Conservation (phyloP, 495 filamentous ascomycete genomes). For the Parathielavia hyrcaniae region DNA sequence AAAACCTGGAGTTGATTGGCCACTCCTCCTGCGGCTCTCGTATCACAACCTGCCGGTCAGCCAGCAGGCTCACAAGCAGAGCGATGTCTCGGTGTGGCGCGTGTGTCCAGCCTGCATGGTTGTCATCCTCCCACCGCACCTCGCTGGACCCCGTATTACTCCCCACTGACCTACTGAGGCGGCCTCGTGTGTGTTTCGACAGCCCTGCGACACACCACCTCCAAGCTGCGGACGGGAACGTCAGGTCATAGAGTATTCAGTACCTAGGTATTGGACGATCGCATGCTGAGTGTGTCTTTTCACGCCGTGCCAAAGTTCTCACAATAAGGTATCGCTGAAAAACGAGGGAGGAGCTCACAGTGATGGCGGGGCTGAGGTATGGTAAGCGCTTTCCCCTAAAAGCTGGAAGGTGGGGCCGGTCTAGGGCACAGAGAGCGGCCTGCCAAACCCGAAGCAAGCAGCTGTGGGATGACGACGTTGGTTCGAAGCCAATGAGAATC, state of each 20-base stretch:
- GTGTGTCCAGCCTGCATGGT: neutral
- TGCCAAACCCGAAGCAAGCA: neutral
- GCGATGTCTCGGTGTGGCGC: constrained; percentile 2
- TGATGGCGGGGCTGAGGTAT: too few species aligned
- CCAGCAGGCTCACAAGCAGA: neutral
- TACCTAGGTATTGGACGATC: too few species aligned
- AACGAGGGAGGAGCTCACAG: too few species aligned
- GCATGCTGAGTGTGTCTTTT: too few species aligned
- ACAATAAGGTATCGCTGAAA: too few species aligned
- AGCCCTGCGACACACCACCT: neutral
- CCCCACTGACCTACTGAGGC: constrained; percentile 7
- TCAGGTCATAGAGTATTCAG: neutral
- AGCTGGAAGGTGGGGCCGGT: constrained; percentile 9
- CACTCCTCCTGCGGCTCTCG: neutral
- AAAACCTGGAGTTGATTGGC: too few species aligned
- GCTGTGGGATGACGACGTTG: constrained; percentile 46
- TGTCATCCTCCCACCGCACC: neutral
- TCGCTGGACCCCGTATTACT: neutral
- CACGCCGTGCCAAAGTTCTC: too few species aligned
- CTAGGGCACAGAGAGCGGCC: constrained; percentile 13
- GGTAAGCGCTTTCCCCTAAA: neutral
- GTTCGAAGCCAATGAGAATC: constrained; percentile 31
- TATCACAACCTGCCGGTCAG: neutral
- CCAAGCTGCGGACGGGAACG: too few species aligned
- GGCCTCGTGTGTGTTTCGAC: constrained; percentile 6